phyloP scores from a whole-genome alignment of 2,329 filamentous ascomycete genomes.

The Ascochyta koolunga region DNA sequence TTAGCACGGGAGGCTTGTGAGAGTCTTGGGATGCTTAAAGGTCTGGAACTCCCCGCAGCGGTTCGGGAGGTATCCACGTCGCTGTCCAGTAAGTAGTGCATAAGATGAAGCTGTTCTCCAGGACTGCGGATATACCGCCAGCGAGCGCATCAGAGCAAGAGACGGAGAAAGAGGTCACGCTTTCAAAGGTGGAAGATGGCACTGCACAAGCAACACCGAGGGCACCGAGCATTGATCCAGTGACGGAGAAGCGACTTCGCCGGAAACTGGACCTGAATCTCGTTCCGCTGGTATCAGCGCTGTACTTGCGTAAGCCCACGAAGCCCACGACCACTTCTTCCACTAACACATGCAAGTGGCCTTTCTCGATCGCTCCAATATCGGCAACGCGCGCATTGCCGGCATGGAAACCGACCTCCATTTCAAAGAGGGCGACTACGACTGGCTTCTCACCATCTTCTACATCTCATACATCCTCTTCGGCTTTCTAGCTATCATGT shows the following conservation, averaged over 20 bases:
- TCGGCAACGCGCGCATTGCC: conserved; percentile 50
- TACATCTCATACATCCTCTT: conserved; percentile 49
- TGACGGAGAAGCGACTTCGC: conserved; percentile 33
- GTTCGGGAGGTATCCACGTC: no score
- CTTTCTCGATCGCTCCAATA: conserved; percentile 47
- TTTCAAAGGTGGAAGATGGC: conserved; percentile 10
- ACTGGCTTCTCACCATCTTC: conserved; percentile 48
- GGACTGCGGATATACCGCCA: not conserved
- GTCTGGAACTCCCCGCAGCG: not conserved
- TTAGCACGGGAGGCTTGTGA: not conserved
- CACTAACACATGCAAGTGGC: conserved; percentile 4
- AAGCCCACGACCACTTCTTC: no score
- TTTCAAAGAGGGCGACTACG: conserved; percentile 34
- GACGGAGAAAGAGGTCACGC: conserved; percentile 2
- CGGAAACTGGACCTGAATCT: conserved; percentile 41
- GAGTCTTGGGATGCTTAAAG: conserved; percentile 7
- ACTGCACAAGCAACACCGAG: not conserved
- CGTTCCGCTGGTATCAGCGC: conserved; percentile 39
- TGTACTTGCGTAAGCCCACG: conserved; percentile 41
- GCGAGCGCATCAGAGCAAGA: not conserved
- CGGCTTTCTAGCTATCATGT: conserved; percentile 45
- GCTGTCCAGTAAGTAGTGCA: no score
- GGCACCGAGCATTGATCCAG: conserved; percentile 18
- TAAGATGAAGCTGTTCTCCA: not conserved
- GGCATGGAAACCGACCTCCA: conserved; percentile 46